phyloP scores from a whole-genome alignment of 2,329 filamentous ascomycete genomes.

The Lachnellula subtilissima region DNA sequence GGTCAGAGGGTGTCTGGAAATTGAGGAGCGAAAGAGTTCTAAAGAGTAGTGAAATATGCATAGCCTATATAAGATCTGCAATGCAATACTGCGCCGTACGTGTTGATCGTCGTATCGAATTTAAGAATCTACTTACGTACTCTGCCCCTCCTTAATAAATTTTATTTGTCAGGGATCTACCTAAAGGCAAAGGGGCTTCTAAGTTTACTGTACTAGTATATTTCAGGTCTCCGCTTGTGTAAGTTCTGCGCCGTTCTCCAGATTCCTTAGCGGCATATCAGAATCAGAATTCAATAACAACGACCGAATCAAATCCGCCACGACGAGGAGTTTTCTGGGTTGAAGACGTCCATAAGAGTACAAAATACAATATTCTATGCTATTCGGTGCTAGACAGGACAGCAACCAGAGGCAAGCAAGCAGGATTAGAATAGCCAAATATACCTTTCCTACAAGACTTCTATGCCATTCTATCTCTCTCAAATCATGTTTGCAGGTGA shows the following conservation, averaged over 20 bases:
- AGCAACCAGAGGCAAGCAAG: neutral
- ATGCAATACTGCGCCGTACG: no score
- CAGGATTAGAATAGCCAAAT: conserved; percentile 33
- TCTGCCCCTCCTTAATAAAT: no score
- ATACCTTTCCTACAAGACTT: conserved; percentile 30
- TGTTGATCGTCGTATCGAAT: no score
- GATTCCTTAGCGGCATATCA: neutral
- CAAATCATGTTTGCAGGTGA: conserved; percentile 22
- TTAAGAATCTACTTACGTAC: no score
- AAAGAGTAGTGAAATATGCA: no score
- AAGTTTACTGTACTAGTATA: conserved; percentile 14
- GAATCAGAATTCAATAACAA: neutral
- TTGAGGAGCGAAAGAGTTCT: no score
- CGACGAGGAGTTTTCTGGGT: neutral
- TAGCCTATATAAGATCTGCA: no score
- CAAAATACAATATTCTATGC: neutral
- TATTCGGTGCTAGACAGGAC: conserved; percentile 9
- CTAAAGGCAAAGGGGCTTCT: no score
- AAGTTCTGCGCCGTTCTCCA: neutral
- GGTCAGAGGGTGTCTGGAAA: no score
- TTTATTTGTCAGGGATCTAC: no score
- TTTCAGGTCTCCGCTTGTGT: conserved; percentile 5
- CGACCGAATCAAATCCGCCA: neutral
- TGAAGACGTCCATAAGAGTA: neutral
- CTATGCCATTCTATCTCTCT: conserved; percentile 29